phyloP scores from a whole-genome alignment of 2,329 filamentous ascomycete species.

The Monilinia laxa region DNA sequence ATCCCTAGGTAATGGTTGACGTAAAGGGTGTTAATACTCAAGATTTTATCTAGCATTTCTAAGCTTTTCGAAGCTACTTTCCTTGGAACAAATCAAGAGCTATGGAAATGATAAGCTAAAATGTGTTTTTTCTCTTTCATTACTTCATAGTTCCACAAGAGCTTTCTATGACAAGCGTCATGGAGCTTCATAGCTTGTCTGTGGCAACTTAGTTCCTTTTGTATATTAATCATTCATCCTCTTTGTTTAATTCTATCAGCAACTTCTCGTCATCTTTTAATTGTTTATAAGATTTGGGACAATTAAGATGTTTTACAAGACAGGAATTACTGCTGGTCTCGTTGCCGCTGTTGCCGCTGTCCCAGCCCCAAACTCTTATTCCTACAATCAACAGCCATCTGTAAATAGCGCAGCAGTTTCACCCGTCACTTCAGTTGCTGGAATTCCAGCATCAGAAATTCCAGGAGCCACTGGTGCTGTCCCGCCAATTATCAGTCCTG shows the following conservation, averaged over 20 bases:
- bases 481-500: constrained; percentile 47
- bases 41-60: constrained; percentile 1
- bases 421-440: constrained; percentile 32
- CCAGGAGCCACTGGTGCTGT: constrained; percentile 35
- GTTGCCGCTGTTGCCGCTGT: background rate
- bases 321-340: constrained; percentile 8
- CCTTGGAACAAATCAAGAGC: background rate
- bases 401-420: constrained; percentile 35
- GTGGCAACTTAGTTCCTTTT: background rate
- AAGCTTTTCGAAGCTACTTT: background rate
- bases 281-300: background rate
- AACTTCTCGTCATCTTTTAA: background rate
- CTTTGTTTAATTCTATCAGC: background rate
- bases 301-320: constrained; percentile 19
- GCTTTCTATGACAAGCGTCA: constrained; percentile 12
- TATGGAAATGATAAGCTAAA: background rate
- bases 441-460: constrained; percentile 34
- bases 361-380: constrained; percentile 25
- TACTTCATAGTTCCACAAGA: constrained; percentile 21
- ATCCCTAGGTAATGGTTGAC: constrained; percentile 4
- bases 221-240: constrained; percentile 10
- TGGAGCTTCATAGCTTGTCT: constrained; percentile 1
- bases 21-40: background rate
- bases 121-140: constrained; percentile 4
- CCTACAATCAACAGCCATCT: constrained; percentile 33